Evolutionary conservation across 2,329 filamentous ascomycete species (phyloP), one percentile per base, ranked within the genome.

Genomic region (Aotearoamyces nothofagi): DNA sequence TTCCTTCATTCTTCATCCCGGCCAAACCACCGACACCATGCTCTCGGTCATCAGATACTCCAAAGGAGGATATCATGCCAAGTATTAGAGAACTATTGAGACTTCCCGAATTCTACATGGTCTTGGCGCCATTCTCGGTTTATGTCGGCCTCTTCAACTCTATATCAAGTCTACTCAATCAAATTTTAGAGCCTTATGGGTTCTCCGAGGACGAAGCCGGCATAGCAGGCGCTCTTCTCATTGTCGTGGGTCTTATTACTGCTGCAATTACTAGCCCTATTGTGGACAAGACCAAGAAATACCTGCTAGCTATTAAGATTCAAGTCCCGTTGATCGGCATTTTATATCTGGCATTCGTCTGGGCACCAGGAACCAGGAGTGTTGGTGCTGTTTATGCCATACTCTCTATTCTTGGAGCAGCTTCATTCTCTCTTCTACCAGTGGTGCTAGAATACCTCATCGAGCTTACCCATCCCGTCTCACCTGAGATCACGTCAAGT

Each of bases 61-160:
- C 60, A 30, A 75, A 75, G 45, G 53, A 64, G 16, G 45, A 53
- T 6, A 51, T 77, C 11, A 50, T 50, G 47, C 61, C 38, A 36
- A 82, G 55, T 3, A 35, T 69, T 14, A 46, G 57, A 5, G 64
- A 67, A 11, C 52, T 86, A 24, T 47, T 63, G 26, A 49, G 46
- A 17, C 79, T 71, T 4, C 59, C 67, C 11, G 76, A 87, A 47
- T 78, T 92, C 53, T 92, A 75, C 66, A 66, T 93, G 37, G 55
- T 94, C 39, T 59, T 86, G 36, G 44, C 86, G 34, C 77, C 86
- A n/a, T 96, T 87, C 55, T 58, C 69, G 39, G 55, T 86, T 43
- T 93, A 84, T 52, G 81, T 93, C 36, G 84, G 79, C 43, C 77
- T 90, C 58, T 98, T 98, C 72, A 96, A 96, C 63, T 78, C 78